These are phyloP conservation scores for Cladobotryum protrusum DNA, from an alignment of 2,329 filamentous ascomycete species.

Conservation along the genomic window DNA sequence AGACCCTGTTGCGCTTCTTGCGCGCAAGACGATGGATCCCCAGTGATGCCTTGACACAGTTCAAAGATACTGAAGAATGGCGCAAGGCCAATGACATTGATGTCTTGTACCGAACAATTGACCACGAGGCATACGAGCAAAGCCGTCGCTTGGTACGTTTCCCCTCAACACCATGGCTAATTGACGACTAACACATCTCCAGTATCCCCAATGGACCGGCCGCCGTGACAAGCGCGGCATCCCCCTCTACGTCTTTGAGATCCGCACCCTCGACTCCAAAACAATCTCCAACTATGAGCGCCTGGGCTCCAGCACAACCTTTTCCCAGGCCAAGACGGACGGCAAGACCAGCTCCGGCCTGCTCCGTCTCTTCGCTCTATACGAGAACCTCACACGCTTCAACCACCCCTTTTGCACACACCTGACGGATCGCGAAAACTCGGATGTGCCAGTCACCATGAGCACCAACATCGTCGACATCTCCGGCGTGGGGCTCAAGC, in stretches of 20 bases:
- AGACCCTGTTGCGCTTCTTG: constrained; percentile 73
- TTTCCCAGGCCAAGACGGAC: constrained; percentile 56
- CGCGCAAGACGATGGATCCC: constrained; percentile 77
- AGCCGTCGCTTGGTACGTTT: constrained; percentile 65
- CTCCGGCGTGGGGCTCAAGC: constrained; percentile 76
- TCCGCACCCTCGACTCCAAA: constrained; percentile 76
- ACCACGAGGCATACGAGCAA: constrained; percentile 76
- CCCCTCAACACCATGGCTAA: background rate
- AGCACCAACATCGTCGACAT: constrained; percentile 96
- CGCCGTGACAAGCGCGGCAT: constrained; percentile 86
- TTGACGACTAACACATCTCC: constrained; percentile 1
- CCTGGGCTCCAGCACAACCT: constrained; percentile 46
- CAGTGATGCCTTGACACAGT: constrained; percentile 73
- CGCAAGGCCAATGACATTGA: constrained; percentile 72
- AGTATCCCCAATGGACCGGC: constrained; percentile 95
- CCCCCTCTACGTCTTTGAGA: constrained; percentile 86
- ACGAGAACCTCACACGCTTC: constrained; percentile 87
- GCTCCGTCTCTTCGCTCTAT: constrained; percentile 82
- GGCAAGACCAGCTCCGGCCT: constrained; percentile 67
- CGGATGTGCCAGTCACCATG: constrained; percentile 81
- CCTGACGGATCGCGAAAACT: constrained; percentile 62
- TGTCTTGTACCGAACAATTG: constrained; percentile 78
- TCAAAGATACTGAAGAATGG: constrained; percentile 85
- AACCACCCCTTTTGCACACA: constrained; percentile 78
- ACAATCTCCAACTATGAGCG: constrained; percentile 75